Evolutionary conservation across 805 yeast genomes (phyloP), one percentile per base, ranked within the genome.

Genomic region (Yarrowia osloensis): DNA sequence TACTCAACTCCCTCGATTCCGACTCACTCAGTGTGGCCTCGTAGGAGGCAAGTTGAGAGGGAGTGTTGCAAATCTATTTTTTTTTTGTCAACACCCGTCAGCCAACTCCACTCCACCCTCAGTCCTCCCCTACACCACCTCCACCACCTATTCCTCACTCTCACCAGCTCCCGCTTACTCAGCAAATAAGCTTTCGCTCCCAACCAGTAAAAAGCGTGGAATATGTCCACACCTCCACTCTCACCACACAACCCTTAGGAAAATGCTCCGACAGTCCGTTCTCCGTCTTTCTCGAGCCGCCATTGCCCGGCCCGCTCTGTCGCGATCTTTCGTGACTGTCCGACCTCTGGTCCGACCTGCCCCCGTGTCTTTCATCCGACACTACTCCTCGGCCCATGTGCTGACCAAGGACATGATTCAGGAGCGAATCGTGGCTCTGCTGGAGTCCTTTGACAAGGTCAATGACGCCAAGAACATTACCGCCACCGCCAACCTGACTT

Each of bases 321-420:
- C 63, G 49, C 63, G 63, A 33, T 57, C 63, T 19, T 40, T 57
- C 12, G 61, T 37, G 46, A 26, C 47, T 17, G 57, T 42, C 7
- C 63, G 63, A 39, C 63, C 63, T 19, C 26, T 40, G 6, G 62
- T 39, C 12, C 46, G 46, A 37, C 46, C 46, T 9, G 49, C 63
- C 37, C 63, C 63, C 37, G 63, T 57, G 47, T 57, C 63, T n/a
- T 57, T 57, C 37, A 28, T 57, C 49, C 63, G 63, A 40, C 66
- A 61, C 39, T 61, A 61, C 54, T 44, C 54, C 3, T 61, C 66
- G 1, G 44, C 31, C 33, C 66, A 61, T 17, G 66, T 61, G 4
- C 72, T 92, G 73, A 82, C 90, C 67, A 84, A 85, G 74, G 93
- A 88, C 50, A 96, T 89, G 77, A 94, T 92, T 70, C 82, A 90